Base-by-base conservation (phyloP, 176 grass and related monocot genomes). In the Secale cereale region DNA sequence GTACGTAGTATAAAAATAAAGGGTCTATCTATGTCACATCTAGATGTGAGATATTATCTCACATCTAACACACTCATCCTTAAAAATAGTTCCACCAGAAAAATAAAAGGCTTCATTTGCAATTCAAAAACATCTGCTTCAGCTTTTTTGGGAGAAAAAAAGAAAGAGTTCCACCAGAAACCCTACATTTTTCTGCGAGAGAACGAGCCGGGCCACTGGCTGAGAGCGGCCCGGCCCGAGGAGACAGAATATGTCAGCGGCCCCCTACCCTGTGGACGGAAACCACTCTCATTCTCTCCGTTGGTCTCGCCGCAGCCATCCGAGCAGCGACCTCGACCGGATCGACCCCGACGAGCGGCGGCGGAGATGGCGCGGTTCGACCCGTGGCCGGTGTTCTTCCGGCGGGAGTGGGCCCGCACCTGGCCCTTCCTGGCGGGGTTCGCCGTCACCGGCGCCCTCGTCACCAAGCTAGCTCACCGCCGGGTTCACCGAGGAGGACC, bases 371-470 rank as follows among this genome's bases (percentile, higher is more conserved):
- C 77, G 86, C 74, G 75, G 54, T 97, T 94, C 83, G 92, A 94
- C 76, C 92, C 90, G 29, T 97, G 92, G 90, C 90, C 92, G 30
- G 92, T 97, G 15, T 97, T 94, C 92, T 94, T 97, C 88, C 79
- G 81, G 82, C 26, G 95, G 37, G 95, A 94, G 95, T 94, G 80
- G 52, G 66, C 22, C 27, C 92, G 92, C 65, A 94, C 84, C 74
- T 97, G 90, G 90, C 94, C 94, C 52, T 97, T 97, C 88, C 86
- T 97, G 31, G 35, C 82, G 6, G 91, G 94, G 3, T 97, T 94
- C 94, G 91, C 85, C 89, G n/a, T 93, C 87, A 92, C 89, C 35
- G 91, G 91, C 2, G 28, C 33, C 80, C 15, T 97, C 46, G 84
- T 97, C 89, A 41, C 29, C 86, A 97, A 92, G 90, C 35, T 94